Percentiles rank a stretch among this genome's conserved stretches.
Conservation (phyloP, 2,329 filamentous ascomycete species). For the Ophiostoma himal-ulmi region DNA sequence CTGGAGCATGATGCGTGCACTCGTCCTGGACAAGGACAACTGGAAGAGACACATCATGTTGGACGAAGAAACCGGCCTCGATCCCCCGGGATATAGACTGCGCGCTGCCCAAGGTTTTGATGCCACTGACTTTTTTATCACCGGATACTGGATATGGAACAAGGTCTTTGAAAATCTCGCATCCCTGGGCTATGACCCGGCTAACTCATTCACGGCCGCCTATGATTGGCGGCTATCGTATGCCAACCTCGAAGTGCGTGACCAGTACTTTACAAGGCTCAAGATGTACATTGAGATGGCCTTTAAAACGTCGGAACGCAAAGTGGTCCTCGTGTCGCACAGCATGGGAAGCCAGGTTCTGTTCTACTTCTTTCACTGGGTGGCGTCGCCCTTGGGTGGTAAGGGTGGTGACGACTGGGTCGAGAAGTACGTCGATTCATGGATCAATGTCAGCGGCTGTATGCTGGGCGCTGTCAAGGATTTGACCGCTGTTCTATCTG, state of each 20-base stretch:
- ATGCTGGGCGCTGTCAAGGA: conserved; percentile 95
- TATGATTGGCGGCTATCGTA: conserved; percentile 95
- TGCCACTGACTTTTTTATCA: conserved; percentile 91
- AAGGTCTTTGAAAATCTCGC: conserved; percentile 97
- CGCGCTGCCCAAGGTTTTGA: conserved; percentile 94
- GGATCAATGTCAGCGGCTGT: conserved; percentile 97
- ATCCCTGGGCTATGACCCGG: conserved; percentile 90
- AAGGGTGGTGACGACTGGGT: conserved; percentile 84
- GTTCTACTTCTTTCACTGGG: conserved; percentile 74
- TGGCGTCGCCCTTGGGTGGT: conserved; percentile 71
- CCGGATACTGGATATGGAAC: conserved; percentile 97
- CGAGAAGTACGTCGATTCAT: conserved; percentile 79
- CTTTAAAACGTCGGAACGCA: conserved; percentile 64
- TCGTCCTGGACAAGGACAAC: conserved; percentile 83
- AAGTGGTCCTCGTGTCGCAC: conserved; percentile 82
- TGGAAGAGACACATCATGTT: conserved; percentile 99
- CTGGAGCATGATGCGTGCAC: conserved; percentile 96
- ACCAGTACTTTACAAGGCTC: conserved; percentile 88
- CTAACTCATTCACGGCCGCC: conserved; percentile 61
- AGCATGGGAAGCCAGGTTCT: conserved; percentile 97
- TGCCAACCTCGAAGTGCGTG: conserved; percentile 77
- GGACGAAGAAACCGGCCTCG: conserved; percentile 82
- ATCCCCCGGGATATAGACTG: conserved; percentile 84
- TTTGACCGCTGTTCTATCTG: conserved; percentile 81
- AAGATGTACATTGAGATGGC: conserved; percentile 88